phyloP scores from a whole-genome alignment of 2,329 filamentous ascomycete species.

The Hypoxylon sp. region DNA sequence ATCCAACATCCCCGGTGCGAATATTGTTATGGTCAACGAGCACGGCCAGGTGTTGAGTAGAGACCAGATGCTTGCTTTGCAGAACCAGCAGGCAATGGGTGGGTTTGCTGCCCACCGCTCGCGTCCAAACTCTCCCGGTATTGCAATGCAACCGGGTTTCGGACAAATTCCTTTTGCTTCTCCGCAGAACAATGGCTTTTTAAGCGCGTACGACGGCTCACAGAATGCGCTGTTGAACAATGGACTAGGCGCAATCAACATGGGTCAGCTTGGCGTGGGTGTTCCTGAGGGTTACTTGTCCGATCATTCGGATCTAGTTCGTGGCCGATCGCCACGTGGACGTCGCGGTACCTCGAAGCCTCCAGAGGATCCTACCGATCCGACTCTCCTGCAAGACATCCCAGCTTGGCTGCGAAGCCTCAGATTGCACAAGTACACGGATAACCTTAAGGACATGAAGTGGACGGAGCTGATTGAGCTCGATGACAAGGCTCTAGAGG shows the following conservation, averaged over 20 bases:
- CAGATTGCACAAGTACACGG: constrained; percentile 97
- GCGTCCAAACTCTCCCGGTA: constrained; percentile 88
- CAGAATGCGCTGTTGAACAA: constrained; percentile 78
- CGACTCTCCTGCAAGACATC: constrained; percentile 90
- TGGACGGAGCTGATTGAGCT: constrained; percentile 95
- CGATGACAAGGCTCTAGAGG: constrained; percentile 93
- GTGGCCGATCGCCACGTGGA: constrained; percentile 92
- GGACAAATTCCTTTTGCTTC: constrained; percentile 81
- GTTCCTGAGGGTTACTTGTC: constrained; percentile 90
- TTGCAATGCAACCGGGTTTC: constrained; percentile 81
- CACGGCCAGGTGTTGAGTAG: constrained; percentile 88
- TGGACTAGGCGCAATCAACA: constrained; percentile 78
- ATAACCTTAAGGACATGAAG: constrained; percentile 96
- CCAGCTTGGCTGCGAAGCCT: constrained; percentile 95
- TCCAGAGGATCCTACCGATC: constrained; percentile 96
- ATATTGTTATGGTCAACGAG: constrained; percentile 95
- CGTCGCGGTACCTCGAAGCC: constrained; percentile 96
- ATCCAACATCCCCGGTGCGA: constrained; percentile 76
- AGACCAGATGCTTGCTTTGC: constrained; percentile 87
- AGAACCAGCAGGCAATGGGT: constrained; percentile 74
- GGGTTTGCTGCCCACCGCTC: constrained; percentile 80
- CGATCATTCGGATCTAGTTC: constrained; percentile 91
- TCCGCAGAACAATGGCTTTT: constrained; percentile 93
- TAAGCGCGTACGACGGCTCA: constrained; percentile 84
- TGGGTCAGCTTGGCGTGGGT: constrained; percentile 79